These are phyloP conservation scores for Rhodotorula diobovata DNA, from an alignment of 768 basidiomycete species.

Conservation along the genomic window DNA sequence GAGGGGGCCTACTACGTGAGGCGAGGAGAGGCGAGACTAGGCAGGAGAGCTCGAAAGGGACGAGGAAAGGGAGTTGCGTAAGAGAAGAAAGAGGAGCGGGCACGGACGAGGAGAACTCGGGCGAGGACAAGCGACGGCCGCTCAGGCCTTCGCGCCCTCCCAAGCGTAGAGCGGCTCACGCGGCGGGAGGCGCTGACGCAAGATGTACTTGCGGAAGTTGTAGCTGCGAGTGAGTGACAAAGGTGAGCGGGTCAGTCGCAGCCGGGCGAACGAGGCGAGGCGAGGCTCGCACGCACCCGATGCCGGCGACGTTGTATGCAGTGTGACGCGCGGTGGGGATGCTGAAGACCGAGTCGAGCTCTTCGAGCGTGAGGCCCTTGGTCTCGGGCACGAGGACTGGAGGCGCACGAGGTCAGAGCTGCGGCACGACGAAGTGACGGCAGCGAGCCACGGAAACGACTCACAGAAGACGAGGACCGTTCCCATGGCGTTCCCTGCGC, in stretches of 20 bases:
- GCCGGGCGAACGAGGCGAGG: not conserved
- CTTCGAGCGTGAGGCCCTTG: constrained; percentile 45
- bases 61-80: no score
- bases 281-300: not conserved
- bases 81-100: not conserved
- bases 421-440: not conserved
- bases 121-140: no score
- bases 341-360: constrained; percentile 46
- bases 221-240: not conserved
- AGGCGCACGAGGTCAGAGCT: not conserved
- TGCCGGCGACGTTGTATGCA: constrained; percentile 9
- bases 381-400: constrained; percentile 30
- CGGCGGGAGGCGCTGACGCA: constrained; percentile 25
- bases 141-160: not conserved
- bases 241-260: no score
- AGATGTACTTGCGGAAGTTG: constrained; percentile 33
- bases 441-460: constrained; percentile 10
- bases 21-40: no score
- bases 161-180: constrained; percentile 28
- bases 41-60: no score
- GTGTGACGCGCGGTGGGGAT: constrained; percentile 40
- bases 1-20: no score
- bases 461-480: constrained; percentile 44
- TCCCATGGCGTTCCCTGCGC: constrained; percentile 36
- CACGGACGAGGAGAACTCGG: not conserved